Base-by-base conservation (phyloP, 371 early-diverging fungal species). In the Fennellomyces sp. region DNA sequence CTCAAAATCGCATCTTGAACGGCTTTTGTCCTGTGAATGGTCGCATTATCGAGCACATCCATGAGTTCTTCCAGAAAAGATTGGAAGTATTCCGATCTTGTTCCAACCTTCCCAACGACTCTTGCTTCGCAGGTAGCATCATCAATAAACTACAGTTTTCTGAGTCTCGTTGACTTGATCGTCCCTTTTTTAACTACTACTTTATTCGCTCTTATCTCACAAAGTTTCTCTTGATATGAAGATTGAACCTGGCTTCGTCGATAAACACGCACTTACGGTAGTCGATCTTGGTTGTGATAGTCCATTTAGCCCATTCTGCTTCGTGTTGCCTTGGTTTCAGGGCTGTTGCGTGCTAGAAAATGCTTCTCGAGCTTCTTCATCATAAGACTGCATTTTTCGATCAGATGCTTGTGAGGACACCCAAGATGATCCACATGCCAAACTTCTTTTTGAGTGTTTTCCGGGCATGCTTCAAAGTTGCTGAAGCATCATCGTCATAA, bases 231-330 rank as follows among this genome's bases (percentile, higher is more conserved):
- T 13, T 25, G n/a, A 48, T 42, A 23, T 26, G 2, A 19, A 13
- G 39, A 3, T n/a, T 11, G 35, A 57, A 47, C 10, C 58, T 29
- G 31, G 28, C 25, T n/a, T 57, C 58, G 35, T 57, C 49, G 28
- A 57, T 48, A 28, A 57, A 57, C 12, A 57, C 48, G 31, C 56
- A 56, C 1, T 45, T 57, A 13, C 13, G 35, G 13, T 33, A 33
- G 35, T 8, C 35, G 13, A 33, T 33, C 35, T 13, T 33, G 35
- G 35, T 33, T 33, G 35, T 8, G 35, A 33, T 33, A 13, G 35
- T 33, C 35, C 35, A 33, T 33, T 8, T 33, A 33, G 35, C 35
- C 35, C 35, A 33, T 33, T 33, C 35, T 33, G 35, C n/a, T 33
- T 33, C 35, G 13, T 33, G 6, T 33, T 33, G 35, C 35, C 35